phyloP scores from a whole-genome alignment of 1,139 yeast genomes.

The Lodderomyces metapsilosis region DNA sequence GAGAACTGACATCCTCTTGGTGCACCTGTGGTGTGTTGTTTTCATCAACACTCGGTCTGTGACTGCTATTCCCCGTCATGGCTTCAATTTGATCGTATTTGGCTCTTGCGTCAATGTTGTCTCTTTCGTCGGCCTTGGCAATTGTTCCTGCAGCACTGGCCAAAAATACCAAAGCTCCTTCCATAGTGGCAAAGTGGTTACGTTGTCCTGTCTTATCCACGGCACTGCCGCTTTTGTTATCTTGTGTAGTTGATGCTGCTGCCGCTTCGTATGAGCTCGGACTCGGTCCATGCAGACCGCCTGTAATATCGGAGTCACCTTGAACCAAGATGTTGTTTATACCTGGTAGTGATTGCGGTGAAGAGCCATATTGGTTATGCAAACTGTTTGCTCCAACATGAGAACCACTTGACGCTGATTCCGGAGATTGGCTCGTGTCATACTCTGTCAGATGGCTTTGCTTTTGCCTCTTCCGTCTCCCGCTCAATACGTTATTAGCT shows the following conservation, averaged over 20 bases:
- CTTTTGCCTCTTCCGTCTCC: slow-evolving; percentile 24
- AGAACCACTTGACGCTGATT: slow-evolving; percentile 1
- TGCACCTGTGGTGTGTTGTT: not conserved
- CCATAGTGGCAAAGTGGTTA: slow-evolving; percentile 47
- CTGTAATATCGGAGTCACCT: not conserved
- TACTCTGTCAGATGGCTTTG: slow-evolving; percentile 1
- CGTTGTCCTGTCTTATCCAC: slow-evolving; percentile 1
- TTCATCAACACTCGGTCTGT: slow-evolving; percentile 8
- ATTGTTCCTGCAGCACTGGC: slow-evolving; percentile 77
- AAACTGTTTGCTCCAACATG: not conserved
- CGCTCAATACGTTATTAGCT: slow-evolving; percentile 43
- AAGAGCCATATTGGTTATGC: not conserved
- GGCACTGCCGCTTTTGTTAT: not conserved
- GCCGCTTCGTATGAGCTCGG: not conserved
- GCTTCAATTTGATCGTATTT: slow-evolving; percentile 50
- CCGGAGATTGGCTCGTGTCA: slow-evolving; percentile 7
- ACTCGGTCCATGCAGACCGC: not conserved
- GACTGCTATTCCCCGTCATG: slow-evolving; percentile 9
- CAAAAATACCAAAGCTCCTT: slow-evolving; percentile 66
- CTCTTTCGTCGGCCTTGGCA: slow-evolving; percentile 65
- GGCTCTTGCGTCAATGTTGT: slow-evolving; percentile 63
- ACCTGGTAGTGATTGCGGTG: slow-evolving; percentile 9
- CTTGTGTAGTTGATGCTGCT: slow-evolving; percentile 1
- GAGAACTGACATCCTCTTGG: not conserved
- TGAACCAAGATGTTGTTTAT: slow-evolving; percentile 9